These are phyloP conservation scores for Melocanna baccifera DNA, from an alignment of 176 grass and related monocot genomes.

Conservation along the genomic window DNA sequence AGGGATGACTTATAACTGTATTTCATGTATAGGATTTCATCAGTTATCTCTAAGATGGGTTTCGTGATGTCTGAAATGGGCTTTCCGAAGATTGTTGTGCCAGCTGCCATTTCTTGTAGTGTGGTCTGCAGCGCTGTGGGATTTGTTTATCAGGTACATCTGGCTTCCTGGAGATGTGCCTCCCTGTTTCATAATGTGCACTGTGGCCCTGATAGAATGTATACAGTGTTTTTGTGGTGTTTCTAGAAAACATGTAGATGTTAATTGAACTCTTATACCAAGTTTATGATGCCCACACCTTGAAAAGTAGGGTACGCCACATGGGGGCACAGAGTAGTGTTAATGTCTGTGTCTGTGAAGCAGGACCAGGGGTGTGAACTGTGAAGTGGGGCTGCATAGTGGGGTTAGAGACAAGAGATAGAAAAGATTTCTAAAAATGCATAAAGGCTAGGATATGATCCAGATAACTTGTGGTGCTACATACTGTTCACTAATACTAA, in stretches of 20 bases:
- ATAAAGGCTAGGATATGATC: not conserved
- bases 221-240: not conserved
- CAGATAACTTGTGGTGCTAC: not conserved
- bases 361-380: slow-evolving; percentile 12
- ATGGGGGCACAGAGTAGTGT: not conserved
- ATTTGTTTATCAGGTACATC: slow-evolving; percentile 92
- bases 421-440: not conserved
- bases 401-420: not conserved
- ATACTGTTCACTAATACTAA: not conserved
- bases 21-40: slow-evolving; percentile 71
- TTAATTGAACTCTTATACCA: not conserved
- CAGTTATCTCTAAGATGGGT: slow-evolving; percentile 97
- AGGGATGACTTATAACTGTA: slow-evolving; percentile 6
- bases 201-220: not conserved
- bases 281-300: not conserved
- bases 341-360: not conserved
- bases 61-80: slow-evolving; percentile 90
- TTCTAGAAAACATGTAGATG: not conserved
- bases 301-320: slow-evolving; percentile 1
- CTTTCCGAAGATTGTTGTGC: slow-evolving; percentile 79
- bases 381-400: slow-evolving; percentile 11
- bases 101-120: slow-evolving; percentile 77
- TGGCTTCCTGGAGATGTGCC: slow-evolving; percentile 19
- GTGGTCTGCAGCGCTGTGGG: slow-evolving; percentile 80
- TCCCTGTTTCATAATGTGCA: not conserved